Conservation (phyloP, 2,329 filamentous ascomycete genomes). For the Tympanopsis confertula region DNA sequence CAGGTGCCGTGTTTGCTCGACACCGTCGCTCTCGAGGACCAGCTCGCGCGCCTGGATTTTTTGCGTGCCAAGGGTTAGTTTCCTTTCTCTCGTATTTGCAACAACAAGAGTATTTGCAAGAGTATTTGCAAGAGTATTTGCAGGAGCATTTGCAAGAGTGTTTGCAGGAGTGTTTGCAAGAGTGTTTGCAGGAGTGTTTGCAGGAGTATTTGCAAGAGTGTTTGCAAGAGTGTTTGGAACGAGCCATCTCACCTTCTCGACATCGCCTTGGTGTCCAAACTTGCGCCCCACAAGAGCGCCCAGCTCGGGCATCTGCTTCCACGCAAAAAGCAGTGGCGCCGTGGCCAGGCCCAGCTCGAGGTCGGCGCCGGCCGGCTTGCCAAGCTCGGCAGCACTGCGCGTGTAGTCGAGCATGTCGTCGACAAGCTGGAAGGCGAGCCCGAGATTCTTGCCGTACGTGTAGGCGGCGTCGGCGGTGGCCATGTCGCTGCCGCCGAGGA, state of each 20-base stretch:
- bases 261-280: slow-evolving; percentile 74
- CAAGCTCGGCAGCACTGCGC: slow-evolving; percentile 69
- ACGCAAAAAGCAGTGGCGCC: slow-evolving; percentile 90
- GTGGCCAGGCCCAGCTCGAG: slow-evolving; percentile 87
- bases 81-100: slow-evolving; percentile 1
- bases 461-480: slow-evolving; percentile 86
- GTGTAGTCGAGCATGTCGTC: slow-evolving; percentile 98
- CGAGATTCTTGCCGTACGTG: slow-evolving; percentile 85
- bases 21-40: slow-evolving; percentile 63
- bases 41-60: slow-evolving; percentile 65
- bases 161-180: slow-evolving; percentile 4
- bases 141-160: slow-evolving; percentile 6
- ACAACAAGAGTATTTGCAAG: slow-evolving; percentile 7
- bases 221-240: slow-evolving; percentile 2
- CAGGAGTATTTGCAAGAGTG: slow-evolving; percentile 2
- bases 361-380: slow-evolving; percentile 91
- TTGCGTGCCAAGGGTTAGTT: slow-evolving; percentile 6
- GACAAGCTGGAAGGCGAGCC: slow-evolving; percentile 90
- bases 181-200: slow-evolving; percentile 5
- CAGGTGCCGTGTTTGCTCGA: slow-evolving; percentile 58
- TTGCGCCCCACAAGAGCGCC: slow-evolving; percentile 88
- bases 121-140: slow-evolving; percentile 4
- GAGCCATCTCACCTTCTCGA: slow-evolving; percentile 54
- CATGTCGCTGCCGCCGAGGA: slow-evolving; percentile 67
- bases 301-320: slow-evolving; percentile 77